Conservation (phyloP, 345 rosid species). For the Brassica carinata region DNA sequence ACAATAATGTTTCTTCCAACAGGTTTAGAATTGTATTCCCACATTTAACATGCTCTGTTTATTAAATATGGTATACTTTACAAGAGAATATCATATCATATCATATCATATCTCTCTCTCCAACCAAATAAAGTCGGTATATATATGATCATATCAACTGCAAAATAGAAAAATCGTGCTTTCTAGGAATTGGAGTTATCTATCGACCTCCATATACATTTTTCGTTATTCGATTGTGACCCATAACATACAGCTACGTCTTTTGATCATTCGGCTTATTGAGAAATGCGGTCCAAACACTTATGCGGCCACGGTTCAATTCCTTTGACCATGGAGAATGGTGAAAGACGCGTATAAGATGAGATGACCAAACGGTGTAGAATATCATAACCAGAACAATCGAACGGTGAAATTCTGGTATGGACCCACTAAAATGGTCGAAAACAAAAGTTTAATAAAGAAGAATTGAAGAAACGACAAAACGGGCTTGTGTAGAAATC, state of each 20-base stretch:
- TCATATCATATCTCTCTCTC: conserved; percentile 8
- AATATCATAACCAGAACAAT: not conserved
- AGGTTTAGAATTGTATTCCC: conserved; percentile 12
- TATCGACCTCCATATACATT: conserved; percentile 38
- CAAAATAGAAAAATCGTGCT: conserved; percentile 13
- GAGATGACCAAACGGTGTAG: conserved; percentile 16
- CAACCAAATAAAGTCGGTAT: conserved; percentile 31
- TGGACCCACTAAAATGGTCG: conserved; percentile 5
- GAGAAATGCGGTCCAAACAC: conserved; percentile 26
- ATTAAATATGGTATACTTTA: conserved; percentile 23
- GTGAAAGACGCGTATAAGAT: conserved; percentile 15
- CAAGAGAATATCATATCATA: conserved; percentile 6
- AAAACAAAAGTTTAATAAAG: conserved; percentile 13
- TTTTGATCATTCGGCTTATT: conserved; percentile 8
- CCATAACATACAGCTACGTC: conserved; percentile 25
- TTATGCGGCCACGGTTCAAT: conserved; percentile 22
- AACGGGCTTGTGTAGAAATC: not conserved
- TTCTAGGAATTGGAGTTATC: conserved; percentile 36
- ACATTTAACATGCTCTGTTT: conserved; percentile 23
- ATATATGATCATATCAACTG: conserved; percentile 21
- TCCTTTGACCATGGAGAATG: conserved; percentile 19
- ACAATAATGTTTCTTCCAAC: conserved; percentile 1
- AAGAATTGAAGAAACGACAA: conserved; percentile 34
- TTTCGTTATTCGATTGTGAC: conserved; percentile 38
- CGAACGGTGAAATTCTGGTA: not conserved